phyloP scores from a whole-genome alignment of 2,329 filamentous ascomycete genomes.

The Ascochyta lentis region DNA sequence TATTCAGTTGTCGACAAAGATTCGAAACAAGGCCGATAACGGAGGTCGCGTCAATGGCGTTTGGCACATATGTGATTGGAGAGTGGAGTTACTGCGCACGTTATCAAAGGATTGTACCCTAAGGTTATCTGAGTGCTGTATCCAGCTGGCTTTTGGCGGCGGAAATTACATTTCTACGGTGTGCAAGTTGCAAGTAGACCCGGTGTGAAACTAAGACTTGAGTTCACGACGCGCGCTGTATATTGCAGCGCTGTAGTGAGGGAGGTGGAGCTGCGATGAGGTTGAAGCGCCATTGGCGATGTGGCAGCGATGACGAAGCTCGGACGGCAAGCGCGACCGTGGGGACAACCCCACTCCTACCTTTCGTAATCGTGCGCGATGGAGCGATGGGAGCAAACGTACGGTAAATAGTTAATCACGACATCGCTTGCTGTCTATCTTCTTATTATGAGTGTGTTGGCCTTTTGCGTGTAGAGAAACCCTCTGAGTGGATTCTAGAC shows the following conservation, averaged over 20 bases:
- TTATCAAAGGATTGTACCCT: too few relatives aligned
- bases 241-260: too few relatives aligned
- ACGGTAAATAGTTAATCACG: conserved; percentile 3
- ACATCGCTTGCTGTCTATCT: not conserved
- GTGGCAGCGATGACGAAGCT: conserved; percentile 6
- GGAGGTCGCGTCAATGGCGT: not conserved
- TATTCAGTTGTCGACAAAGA: not conserved
- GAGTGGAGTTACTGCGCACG: too few relatives aligned
- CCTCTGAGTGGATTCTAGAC: not conserved
- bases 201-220: too few relatives aligned
- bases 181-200: too few relatives aligned
- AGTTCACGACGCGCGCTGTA: too few relatives aligned
- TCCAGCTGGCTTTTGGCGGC: too few relatives aligned
- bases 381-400: not conserved
- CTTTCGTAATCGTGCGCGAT: not conserved
- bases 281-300: not conserved
- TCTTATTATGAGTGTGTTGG: not conserved
- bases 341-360: conserved; percentile 2
- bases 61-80: not conserved
- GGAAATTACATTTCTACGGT: too few relatives aligned
- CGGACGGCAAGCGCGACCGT: not conserved
- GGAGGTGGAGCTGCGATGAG: not conserved
- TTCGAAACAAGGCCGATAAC: not conserved
- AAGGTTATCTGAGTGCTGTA: too few relatives aligned
- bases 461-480: not conserved